Conservation (phyloP, 2,329 filamentous ascomycete genomes). For the Trichophyton equinum region DNA sequence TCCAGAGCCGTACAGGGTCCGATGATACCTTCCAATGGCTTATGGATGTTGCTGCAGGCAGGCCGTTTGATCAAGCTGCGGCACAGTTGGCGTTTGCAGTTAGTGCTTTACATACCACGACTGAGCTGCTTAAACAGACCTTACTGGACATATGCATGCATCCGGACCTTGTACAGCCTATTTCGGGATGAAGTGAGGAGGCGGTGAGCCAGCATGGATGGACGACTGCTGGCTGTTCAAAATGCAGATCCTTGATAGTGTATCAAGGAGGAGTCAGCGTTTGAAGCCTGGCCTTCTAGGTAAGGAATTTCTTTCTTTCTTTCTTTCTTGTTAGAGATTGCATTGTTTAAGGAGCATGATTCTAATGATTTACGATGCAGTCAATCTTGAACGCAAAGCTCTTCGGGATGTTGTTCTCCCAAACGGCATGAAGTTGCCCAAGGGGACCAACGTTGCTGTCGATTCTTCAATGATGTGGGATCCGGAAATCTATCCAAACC, state of each 20-base stretch:
- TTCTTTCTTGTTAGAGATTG: neutral
- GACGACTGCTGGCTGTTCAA: slow-evolving; percentile 28
- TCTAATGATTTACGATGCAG: neutral
- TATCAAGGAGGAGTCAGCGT: slow-evolving; percentile 30
- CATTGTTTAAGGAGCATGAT: too few species aligned
- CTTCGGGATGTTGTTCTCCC: slow-evolving; percentile 10
- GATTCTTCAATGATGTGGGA: slow-evolving; percentile 13
- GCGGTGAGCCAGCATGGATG: slow-evolving; percentile 18
- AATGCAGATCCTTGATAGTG: slow-evolving; percentile 32
- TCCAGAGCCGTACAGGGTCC: slow-evolving; percentile 7
- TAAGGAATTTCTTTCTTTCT: neutral
- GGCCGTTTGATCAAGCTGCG: slow-evolving; percentile 13
- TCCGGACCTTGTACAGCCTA: slow-evolving; percentile 7
- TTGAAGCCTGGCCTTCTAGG: slow-evolving; percentile 16
- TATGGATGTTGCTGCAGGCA: slow-evolving; percentile 16
- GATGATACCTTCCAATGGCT: slow-evolving; percentile 18
- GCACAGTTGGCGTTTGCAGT: slow-evolving; percentile 16
- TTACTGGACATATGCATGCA: slow-evolving; percentile 14
- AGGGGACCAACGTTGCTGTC: slow-evolving; percentile 11
- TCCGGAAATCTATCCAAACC: slow-evolving; percentile 12
- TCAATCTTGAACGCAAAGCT: neutral
- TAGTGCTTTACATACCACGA: slow-evolving; percentile 17
- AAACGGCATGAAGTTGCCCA: slow-evolving; percentile 13
- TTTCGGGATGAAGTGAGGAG: slow-evolving; percentile 17
- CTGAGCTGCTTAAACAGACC: slow-evolving; percentile 17